Percentiles rank a stretch among this genome's conserved stretches.
Evolutionary conservation across 768 basidiomycete species (phyloP).

Genomic region (Dentipellis sp.): DNA sequence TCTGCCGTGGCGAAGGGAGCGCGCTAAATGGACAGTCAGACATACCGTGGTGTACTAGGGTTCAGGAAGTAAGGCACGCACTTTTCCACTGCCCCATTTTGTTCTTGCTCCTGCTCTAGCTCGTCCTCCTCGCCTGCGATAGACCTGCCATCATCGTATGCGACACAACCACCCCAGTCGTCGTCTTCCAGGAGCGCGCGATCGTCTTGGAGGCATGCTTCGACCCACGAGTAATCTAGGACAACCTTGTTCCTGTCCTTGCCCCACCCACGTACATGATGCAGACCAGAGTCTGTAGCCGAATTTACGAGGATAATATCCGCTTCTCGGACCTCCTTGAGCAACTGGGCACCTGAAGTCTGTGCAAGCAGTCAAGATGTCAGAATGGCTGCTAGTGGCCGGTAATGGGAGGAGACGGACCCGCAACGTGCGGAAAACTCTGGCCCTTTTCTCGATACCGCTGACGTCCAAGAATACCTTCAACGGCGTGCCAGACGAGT

Average conservation of each 20-base stretch:
- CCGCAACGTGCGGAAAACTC: conserved; percentile 31
- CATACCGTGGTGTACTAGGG: not conserved
- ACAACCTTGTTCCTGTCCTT: conserved; percentile 38
- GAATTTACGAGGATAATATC: conserved; percentile 53
- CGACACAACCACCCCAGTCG: conserved; percentile 36
- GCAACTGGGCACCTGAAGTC: conserved; percentile 48
- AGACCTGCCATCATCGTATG: conserved; percentile 14
- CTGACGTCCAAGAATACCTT: conserved; percentile 51
- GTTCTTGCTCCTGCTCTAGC: not conserved
- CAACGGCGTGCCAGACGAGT: conserved; percentile 32
- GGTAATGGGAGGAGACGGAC: conserved; percentile 1
- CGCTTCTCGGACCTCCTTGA: conserved; percentile 38
- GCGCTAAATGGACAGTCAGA: not conserved
- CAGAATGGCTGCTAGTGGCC: not conserved
- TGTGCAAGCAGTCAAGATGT: conserved; percentile 17
- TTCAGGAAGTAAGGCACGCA: not conserved
- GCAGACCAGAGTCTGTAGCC: conserved; percentile 38
- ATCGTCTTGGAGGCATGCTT: conserved; percentile 32
- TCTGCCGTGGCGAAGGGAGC: not conserved
- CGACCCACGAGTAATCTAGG: conserved; percentile 45
- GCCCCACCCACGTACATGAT: conserved; percentile 52
- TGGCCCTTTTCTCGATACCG: conserved; percentile 39
- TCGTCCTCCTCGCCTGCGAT: conserved; percentile 5
- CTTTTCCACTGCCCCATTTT: not conserved
- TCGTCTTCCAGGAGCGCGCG: conserved; percentile 38